Conservation (phyloP, 2,329 filamentous ascomycete genomes). For the Fusarium begoniae region DNA sequence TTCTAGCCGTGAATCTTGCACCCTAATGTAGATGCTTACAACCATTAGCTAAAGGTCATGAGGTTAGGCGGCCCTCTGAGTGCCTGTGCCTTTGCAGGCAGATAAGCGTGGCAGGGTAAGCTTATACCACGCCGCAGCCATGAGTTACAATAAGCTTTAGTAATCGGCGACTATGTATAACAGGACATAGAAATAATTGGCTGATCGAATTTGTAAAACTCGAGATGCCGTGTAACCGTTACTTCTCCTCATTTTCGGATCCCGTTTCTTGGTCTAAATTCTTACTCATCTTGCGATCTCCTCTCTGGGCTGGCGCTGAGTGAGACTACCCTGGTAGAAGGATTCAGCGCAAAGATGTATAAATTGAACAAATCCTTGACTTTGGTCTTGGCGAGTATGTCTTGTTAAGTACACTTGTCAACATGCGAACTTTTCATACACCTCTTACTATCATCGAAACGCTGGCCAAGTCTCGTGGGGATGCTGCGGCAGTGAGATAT, state of each 20-base stretch:
- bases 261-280: background rate
- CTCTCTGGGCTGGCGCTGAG: background rate
- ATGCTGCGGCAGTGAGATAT: background rate
- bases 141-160: background rate
- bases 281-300: background rate
- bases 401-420: rapidly evolving
- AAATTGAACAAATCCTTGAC: rapidly evolving
- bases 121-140: too few relatives aligned
- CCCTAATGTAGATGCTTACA: background rate
- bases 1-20: too few relatives aligned
- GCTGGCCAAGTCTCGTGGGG: background rate
- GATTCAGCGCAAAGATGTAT: background rate
- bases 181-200: background rate
- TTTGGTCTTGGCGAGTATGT: rapidly evolving
- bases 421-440: background rate
- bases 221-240: background rate
- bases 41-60: background rate
- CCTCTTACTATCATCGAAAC: background rate
- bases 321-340: background rate
- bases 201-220: rapidly evolving
- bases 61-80: too few relatives aligned
- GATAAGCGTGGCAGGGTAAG: background rate
- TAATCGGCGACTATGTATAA: background rate
- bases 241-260: background rate
- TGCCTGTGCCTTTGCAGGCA: too few relatives aligned